Conservation (phyloP, 352 stramenopile species). For the Pythium plurisporium region DNA sequence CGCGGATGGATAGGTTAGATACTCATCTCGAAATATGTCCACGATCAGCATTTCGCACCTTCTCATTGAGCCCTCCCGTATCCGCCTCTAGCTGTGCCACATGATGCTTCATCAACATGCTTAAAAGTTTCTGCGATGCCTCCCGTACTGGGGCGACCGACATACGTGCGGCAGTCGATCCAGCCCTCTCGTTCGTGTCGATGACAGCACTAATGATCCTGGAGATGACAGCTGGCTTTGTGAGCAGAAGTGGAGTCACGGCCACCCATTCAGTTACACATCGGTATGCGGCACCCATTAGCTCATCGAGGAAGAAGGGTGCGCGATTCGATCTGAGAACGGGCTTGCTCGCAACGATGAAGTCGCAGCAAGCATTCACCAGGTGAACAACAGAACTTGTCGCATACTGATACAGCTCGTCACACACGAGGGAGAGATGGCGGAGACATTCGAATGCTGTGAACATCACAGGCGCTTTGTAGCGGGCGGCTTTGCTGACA, state of each 20-base stretch:
- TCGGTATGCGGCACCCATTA: conserved; percentile 75
- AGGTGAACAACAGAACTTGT: conserved; percentile 76
- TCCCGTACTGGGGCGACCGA: conserved; percentile 56
- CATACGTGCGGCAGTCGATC: conserved; percentile 51
- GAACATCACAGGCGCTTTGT: conserved; percentile 82
- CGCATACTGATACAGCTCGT: conserved; percentile 72
- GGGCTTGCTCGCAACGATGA: conserved; percentile 74
- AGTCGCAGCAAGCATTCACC: conserved; percentile 82
- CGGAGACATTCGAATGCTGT: conserved; percentile 84
- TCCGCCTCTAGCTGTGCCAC: conserved; percentile 51
- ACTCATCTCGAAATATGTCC: neutral
- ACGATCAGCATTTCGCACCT: conserved; percentile 27
- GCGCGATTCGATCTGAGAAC: conserved; percentile 66
- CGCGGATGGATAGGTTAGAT: neutral
- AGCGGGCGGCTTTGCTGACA: conserved; percentile 73
- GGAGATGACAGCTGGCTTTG: conserved; percentile 65
- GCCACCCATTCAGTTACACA: conserved; percentile 87
- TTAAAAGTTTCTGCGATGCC: conserved; percentile 73
- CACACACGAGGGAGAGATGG: conserved; percentile 71
- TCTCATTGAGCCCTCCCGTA: conserved; percentile 43
- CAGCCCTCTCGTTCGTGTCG: conserved; percentile 67
- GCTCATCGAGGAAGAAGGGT: conserved; percentile 77
- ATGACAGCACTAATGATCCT: conserved; percentile 83
- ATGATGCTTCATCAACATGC: conserved; percentile 88
- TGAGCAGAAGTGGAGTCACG: conserved; percentile 61